Base-by-base conservation (phyloP, 1,139 yeast genomes). In the Scheffersomyces cryptocercus region DNA sequence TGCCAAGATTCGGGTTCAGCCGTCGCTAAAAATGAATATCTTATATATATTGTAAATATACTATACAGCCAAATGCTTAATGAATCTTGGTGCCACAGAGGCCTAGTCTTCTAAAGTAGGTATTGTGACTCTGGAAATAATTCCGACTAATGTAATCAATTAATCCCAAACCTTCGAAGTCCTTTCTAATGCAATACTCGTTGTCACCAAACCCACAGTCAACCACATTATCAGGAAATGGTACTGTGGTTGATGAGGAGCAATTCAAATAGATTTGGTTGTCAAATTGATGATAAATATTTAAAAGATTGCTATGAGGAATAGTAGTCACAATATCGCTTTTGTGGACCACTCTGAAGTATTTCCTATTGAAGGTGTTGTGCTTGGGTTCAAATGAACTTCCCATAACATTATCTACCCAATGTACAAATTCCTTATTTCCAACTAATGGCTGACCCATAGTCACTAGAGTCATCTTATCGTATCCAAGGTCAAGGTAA, bases 371-470 rank as follows among this genome's bases (percentile, higher is more conserved):
- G 33, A 54, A 64, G 0, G 61, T 45, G 29, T 59, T 55, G 38
- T 59, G 65, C 1, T 36, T 35, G 1, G 65, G 50, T 0, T 58
- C 51, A 12, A 41, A 16, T 1, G 38, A 24, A 46, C 76, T 70
- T 2, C 72, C 73, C 58, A 69, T 47, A 1, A 56, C 64, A 0
- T 44, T 29, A 46, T 76, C 75, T 1, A 65, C 67, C 73, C 77
- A 76, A 4, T 52, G 43, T 1, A 67, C 65, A 47, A 78, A 76
- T 6, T 55, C 55, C 6, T 53, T 45, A 49, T 78, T 77, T 0
- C 83, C 83, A 7, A 75, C 52, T 44, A 75, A 61, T 0, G 82
- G 82, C 50, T 75, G 82, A 0, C 82, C 82, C 77, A 77, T 70
- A 0, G 79, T 73, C 36, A 77, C 64, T 36, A 77, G 53, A 0